Evolutionary conservation across 805 yeast species (phyloP).

Genomic region (Huiozyma sinensis): DNA sequence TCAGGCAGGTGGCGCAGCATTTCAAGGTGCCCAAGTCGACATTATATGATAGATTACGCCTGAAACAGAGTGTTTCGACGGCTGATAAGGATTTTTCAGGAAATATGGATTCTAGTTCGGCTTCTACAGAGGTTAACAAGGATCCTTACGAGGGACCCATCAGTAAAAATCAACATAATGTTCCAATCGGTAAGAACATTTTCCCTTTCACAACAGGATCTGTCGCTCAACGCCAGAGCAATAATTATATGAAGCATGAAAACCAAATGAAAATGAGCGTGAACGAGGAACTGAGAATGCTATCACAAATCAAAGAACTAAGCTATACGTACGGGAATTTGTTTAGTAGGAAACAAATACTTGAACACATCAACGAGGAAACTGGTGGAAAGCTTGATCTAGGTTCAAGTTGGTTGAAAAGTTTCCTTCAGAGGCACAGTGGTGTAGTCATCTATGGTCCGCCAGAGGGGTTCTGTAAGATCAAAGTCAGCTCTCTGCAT

Average conservation of each 20-base stretch:
- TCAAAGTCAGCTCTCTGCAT: slow-evolving; percentile 6
- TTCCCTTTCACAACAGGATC: background rate
- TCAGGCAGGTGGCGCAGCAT: slow-evolving; percentile 17
- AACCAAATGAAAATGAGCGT: slow-evolving; percentile 20
- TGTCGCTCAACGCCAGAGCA: background rate
- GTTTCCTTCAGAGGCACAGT: slow-evolving; percentile 17
- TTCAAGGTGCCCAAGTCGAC: slow-evolving; percentile 22
- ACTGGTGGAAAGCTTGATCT: slow-evolving; percentile 10
- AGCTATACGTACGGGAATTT: slow-evolving; percentile 16
- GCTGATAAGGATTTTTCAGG: background rate
- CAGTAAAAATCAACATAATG: background rate
- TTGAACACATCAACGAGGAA: slow-evolving; percentile 3
- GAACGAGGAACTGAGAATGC: slow-evolving; percentile 10
- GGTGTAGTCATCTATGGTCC: slow-evolving; percentile 15
- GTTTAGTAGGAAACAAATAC: slow-evolving; percentile 13
- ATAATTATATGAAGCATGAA: slow-evolving; percentile 9
- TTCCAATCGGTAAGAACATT: background rate
- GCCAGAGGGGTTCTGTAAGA: slow-evolving; percentile 4
- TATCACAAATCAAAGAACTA: slow-evolving; percentile 8
- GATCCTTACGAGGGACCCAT: background rate
- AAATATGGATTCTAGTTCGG: no score
- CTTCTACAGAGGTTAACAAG: background rate
- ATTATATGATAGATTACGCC: slow-evolving; percentile 12
- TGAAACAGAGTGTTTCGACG: background rate
- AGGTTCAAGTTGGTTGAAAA: slow-evolving; percentile 19